A percentile compares a stretch with the other conserved stretches of the same genome.
Evolutionary conservation across 306 rosid species (phyloP).

Genomic region (Acacia acuminata): DNA sequence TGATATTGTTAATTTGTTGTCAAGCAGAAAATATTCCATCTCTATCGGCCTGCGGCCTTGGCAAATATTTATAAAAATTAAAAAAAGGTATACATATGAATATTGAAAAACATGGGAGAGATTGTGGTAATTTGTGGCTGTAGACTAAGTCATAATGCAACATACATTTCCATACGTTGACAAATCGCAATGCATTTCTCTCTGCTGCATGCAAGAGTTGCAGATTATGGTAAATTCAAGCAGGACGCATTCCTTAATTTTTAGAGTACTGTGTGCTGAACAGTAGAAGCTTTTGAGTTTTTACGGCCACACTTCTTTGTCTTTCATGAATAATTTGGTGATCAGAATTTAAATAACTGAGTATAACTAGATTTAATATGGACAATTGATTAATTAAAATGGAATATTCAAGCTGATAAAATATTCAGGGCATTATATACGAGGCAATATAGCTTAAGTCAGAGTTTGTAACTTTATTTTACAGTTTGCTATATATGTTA

Average conservation of each 20-base stretch:
- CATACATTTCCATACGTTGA: not conserved
- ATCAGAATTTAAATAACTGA: conserved; percentile 9
- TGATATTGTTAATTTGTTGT: not conserved
- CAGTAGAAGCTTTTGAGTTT: conserved; percentile 11
- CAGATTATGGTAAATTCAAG: conserved; percentile 16
- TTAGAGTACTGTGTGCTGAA: conserved; percentile 1
- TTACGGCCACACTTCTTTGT: not conserved
- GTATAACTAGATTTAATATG: not conserved
- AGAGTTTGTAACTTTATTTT: not conserved
- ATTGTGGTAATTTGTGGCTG: not conserved
- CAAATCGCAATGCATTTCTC: not conserved
- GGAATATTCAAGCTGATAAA: not conserved
- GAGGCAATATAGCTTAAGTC: not conserved
- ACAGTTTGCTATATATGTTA: conserved; percentile 8
- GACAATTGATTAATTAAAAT: not conserved
- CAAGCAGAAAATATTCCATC: conserved; percentile 1
- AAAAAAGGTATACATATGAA: not conserved
- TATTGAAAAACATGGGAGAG: conserved; percentile 1
- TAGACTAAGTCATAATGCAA: not conserved
- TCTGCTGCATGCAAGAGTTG: not conserved
- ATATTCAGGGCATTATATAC: not conserved
- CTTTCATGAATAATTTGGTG: not conserved
- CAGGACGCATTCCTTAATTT: not conserved
- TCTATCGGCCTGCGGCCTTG: not conserved
- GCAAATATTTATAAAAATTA: not conserved